A percentile compares a stretch with the other conserved stretches of the same genome.
These are phyloP conservation scores for Gypsophila paniculata DNA, from an alignment of 179 eudicot genomes.

Conservation along the genomic window DNA sequence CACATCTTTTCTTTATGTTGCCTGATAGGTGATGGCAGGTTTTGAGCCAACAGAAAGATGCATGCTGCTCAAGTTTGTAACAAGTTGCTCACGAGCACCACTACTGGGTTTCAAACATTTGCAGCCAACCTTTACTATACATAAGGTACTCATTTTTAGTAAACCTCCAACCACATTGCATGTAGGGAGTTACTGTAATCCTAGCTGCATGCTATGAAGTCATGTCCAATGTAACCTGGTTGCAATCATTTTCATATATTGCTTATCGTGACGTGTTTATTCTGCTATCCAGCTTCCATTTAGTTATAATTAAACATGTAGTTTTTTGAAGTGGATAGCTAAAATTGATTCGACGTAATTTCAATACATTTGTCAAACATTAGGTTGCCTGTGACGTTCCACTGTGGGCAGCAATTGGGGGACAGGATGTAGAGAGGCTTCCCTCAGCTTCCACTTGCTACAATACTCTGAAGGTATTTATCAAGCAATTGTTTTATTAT, in stretches of 20 bases:
- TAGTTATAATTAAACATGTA: background rate
- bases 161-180: background rate
- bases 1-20: conserved; percentile 1
- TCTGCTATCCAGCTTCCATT: background rate
- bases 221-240: background rate
- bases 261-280: conserved; percentile 1
- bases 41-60: conserved; percentile 86
- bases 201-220: background rate
- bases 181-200: background rate
- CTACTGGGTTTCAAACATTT: conserved; percentile 86
- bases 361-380: conserved; percentile 1
- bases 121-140: conserved; percentile 88
- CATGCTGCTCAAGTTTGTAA: conserved; percentile 83
- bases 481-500: background rate
- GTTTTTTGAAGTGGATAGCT: conserved; percentile 3
- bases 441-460: conserved; percentile 99
- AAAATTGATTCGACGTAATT: background rate
- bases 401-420: conserved; percentile 86
- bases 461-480: conserved; percentile 72
- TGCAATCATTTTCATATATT: background rate
- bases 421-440: conserved; percentile 95
- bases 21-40: conserved; percentile 61
- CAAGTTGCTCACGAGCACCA: conserved; percentile 96
- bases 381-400: conserved; percentile 86
- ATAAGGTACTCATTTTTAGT: conserved; percentile 51